phyloP scores from a whole-genome alignment of 495 filamentous ascomycete species.

The Lentithecium fluviatile region DNA sequence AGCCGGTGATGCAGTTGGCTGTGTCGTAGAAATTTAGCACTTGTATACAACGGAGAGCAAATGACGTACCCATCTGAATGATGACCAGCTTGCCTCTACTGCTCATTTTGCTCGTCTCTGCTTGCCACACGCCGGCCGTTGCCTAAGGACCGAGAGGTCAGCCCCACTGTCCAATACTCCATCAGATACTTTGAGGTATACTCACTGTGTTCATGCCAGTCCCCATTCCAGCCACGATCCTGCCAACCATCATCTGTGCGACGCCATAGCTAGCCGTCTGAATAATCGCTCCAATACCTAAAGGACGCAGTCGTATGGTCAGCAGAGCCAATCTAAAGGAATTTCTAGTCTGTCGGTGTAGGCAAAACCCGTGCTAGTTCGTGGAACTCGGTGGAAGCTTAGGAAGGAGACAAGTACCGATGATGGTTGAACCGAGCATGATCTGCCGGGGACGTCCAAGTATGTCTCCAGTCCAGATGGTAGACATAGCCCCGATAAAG shows the following conservation, averaged over 20 bases:
- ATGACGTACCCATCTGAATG: conserved; percentile 31
- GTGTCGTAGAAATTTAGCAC: conserved; percentile 1
- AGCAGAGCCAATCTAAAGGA: no score
- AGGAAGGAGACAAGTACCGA: no score
- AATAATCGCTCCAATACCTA: conserved; percentile 37
- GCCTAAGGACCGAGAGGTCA: no score
- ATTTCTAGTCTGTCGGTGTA: no score
- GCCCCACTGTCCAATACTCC: no score
- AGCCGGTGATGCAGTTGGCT: conserved; percentile 34
- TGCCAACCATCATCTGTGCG: conserved; percentile 38
- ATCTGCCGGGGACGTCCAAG: conserved; percentile 30
- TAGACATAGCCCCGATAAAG: conserved; percentile 32
- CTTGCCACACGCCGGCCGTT: conserved; percentile 40
- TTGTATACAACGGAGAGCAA: neutral
- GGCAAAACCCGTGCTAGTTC: no score
- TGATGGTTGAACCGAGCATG: conserved; percentile 33
- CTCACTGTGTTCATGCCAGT: conserved; percentile 41
- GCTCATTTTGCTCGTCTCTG: conserved; percentile 38
- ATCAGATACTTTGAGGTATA: no score
- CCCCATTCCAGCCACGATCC: conserved; percentile 37
- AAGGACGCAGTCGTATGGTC: no score
- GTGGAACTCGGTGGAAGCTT: no score
- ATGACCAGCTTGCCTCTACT: conserved; percentile 35
- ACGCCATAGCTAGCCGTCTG: conserved; percentile 36
- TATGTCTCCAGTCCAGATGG: conserved; percentile 32